Base-by-base conservation (phyloP, 2,329 filamentous ascomycete genomes). In the Diaporthe caulivora region DNA sequence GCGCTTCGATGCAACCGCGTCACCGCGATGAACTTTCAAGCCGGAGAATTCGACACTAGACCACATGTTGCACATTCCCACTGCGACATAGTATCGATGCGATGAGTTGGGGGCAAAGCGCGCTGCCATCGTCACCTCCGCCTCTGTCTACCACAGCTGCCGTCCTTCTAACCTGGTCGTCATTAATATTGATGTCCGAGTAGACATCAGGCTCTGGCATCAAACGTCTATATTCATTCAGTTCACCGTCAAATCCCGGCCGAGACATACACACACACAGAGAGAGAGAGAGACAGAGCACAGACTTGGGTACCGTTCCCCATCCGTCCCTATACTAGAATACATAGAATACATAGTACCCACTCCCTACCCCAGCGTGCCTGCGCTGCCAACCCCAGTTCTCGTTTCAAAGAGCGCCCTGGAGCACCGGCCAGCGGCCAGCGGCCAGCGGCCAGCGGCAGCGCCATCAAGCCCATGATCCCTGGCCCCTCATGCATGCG, bases 401-500 rank as follows among this genome's bases (percentile, higher is more conserved):
- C 60, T 51, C 44, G 62, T 65, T 65, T 65, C 62, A 65, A 65
- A 51, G 44, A 65, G 44, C 18, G 62, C 44, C 34, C 44, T 26
- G 29, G 29, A 51, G 31, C 55, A 42, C 13, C 51, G 26, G 51
- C 1, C n/a, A 60, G 34, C 57, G 58, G 24, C 10, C 40, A 62
- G 40, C 58, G 40, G 15, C 24, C n/a, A 60, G 34, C 57, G 58
- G 24, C 10, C 40, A 62, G 40, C 58, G 40, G 15, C 24, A 47
- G 60, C 60, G 18, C 44, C 29, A 26, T 37, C 44, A 13, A 21
- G 44, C 62, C 62, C 62, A 51, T 65, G 62, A 65, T 53, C 62
- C 62, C 62, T 65, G 62, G 62, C 44, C 8, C 8, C 29, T 65
- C 29, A 51, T 65, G 44, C 62, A 51, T 31, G 29, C 62, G 62